Evolutionary conservation across 2,329 filamentous ascomycete species (phyloP).

Genomic region (Curvularia lunata): DNA sequence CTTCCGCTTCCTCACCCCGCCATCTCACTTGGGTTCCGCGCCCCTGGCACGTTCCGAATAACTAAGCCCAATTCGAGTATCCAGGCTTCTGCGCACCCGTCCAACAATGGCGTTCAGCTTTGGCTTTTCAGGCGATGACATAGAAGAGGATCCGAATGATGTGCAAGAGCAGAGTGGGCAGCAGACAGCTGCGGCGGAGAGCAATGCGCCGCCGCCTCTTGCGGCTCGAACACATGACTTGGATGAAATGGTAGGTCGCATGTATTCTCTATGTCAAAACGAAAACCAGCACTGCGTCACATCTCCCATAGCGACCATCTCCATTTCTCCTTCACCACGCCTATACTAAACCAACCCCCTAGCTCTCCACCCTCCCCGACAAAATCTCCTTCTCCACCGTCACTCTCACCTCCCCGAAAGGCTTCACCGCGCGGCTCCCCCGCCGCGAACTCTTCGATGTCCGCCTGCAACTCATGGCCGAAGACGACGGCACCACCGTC

Average conservation of each 20-base stretch:
- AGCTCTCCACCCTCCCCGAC: conserved; percentile 69
- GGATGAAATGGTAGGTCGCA: conserved; percentile 55
- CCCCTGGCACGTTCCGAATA: neutral
- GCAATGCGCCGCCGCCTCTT: conserved; percentile 41
- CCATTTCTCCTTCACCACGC: neutral
- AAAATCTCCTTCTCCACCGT: conserved; percentile 74
- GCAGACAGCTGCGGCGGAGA: conserved; percentile 3
- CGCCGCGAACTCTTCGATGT: conserved; percentile 83
- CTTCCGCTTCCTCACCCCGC: conserved; percentile 5
- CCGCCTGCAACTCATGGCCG: conserved; percentile 79
- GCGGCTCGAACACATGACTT: conserved; percentile 53
- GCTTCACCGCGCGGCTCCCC: conserved; percentile 63
- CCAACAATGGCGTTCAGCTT: conserved; percentile 58
- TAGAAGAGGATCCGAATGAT: conserved; percentile 57
- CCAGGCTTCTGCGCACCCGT: neutral
- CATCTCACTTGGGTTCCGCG: neutral
- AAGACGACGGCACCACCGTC: conserved; percentile 54
- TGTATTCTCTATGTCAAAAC: too few species aligned
- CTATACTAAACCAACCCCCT: neutral
- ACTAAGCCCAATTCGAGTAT: conserved; percentile 4
- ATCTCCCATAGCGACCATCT: neutral
- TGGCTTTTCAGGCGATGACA: conserved; percentile 65
- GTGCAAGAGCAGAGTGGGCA: conserved; percentile 20
- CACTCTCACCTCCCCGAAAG: conserved; percentile 65
- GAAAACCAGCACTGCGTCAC: neutral